A percentile compares a stretch with the other conserved stretches of the same genome.
phyloP scores from a whole-genome alignment of 225 moss, liverwort and hornwort species.

The Climacium dendroides region DNA sequence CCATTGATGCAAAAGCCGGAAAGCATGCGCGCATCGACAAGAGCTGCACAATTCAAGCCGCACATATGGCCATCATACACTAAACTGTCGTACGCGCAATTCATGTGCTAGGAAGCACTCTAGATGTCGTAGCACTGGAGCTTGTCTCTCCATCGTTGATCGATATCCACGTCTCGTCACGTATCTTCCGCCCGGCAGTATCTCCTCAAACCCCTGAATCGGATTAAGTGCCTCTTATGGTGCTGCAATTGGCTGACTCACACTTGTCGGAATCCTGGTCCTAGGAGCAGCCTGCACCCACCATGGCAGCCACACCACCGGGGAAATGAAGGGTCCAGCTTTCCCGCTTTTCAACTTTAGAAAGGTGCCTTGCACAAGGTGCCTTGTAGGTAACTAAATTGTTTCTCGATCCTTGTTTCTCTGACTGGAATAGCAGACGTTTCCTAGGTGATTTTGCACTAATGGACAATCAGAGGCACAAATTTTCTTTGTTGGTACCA shows the following conservation, averaged over 20 bases:
- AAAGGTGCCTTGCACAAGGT: not conserved
- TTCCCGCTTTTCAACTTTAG: not conserved
- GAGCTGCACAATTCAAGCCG: not conserved
- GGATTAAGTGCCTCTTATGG: not conserved
- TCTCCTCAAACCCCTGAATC: not conserved
- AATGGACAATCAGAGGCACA: not conserved
- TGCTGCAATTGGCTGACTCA: not conserved
- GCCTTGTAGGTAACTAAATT: not conserved
- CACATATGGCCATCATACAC: not conserved
- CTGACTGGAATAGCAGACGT: no score
- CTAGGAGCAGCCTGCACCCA: not conserved
- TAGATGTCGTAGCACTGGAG: not conserved
- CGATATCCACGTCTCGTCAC: not conserved
- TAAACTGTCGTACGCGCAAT: not conserved
- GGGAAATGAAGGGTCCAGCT: not conserved
- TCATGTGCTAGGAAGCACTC: no score
- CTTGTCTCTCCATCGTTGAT: not conserved
- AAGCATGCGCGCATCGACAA: not conserved
- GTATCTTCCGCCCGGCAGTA: not conserved
- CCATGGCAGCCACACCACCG: not conserved
- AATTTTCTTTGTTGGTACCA: no score
- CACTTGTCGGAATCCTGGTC: not conserved
- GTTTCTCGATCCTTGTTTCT: not conserved
- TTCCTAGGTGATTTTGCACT: not conserved
- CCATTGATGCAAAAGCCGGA: not conserved